Evolutionary conservation across 768 basidiomycete genomes (phyloP).

Genomic region (Amanita molliuscula): DNA sequence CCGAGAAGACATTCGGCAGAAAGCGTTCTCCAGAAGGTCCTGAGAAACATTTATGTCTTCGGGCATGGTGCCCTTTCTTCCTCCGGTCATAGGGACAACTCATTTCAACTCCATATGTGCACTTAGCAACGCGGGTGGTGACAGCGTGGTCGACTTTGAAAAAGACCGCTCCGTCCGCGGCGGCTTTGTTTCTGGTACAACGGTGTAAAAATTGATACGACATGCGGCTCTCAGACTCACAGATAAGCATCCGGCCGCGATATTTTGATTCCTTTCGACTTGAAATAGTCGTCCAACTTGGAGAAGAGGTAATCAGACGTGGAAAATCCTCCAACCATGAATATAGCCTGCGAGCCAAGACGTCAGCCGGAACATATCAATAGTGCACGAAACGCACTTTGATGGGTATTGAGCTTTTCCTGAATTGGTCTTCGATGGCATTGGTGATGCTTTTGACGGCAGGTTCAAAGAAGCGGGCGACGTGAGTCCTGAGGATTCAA

Average conservation of each 20-base stretch:
- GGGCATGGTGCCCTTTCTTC: conserved; percentile 6
- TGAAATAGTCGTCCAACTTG: conserved; percentile 26
- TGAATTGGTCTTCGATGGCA: background rate
- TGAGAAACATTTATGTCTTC: background rate
- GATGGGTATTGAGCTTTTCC: background rate
- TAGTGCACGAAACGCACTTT: background rate
- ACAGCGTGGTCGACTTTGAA: conserved; percentile 16
- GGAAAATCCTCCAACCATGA: conserved; percentile 45
- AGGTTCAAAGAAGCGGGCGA: conserved; percentile 6
- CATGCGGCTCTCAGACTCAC: conserved; percentile 21
- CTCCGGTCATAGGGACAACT: conserved; percentile 4
- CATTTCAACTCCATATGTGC: conserved; percentile 10
- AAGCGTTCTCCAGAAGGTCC: conserved; percentile 4
- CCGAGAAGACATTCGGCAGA: conserved; percentile 8
- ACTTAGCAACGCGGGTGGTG: conserved; percentile 7
- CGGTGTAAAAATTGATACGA: background rate
- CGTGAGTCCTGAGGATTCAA: background rate
- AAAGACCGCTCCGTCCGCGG: conserved; percentile 16
- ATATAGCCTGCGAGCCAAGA: conserved; percentile 19
- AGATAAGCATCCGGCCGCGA: conserved; percentile 33
- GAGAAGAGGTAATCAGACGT: conserved; percentile 40
- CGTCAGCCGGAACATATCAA: background rate
- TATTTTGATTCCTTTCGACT: conserved; percentile 22
- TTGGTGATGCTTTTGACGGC: conserved; percentile 3
- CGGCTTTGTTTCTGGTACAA: conserved; percentile 15